phyloP scores from a whole-genome alignment of 768 basidiomycete species.

The Hypholoma sublateritium region DNA sequence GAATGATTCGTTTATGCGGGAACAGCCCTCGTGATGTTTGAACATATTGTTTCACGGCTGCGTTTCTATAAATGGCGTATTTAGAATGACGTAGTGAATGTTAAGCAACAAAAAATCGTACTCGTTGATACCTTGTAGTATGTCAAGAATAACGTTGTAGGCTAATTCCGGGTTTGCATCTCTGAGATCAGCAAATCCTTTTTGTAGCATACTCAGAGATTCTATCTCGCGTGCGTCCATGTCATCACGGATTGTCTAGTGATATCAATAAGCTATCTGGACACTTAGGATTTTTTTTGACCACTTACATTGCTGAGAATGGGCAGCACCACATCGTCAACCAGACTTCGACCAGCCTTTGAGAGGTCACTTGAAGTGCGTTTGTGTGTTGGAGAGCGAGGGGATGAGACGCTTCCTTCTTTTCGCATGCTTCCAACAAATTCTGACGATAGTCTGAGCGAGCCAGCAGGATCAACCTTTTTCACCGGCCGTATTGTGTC shows the following conservation, averaged over 20 bases:
- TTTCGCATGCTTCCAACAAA: constrained; percentile 74
- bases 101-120: constrained; percentile 38
- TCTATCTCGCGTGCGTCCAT: constrained; percentile 90
- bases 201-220: constrained; percentile 83
- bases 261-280: not conserved
- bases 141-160: constrained; percentile 85
- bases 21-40: constrained; percentile 79
- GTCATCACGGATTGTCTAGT: constrained; percentile 72
- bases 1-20: constrained; percentile 75
- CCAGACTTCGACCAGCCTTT: constrained; percentile 66
- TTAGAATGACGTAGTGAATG: constrained; percentile 1
- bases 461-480: constrained; percentile 81
- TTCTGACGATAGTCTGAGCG: constrained; percentile 74
- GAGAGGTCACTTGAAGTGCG: constrained; percentile 54
- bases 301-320: constrained; percentile 67
- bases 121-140: constrained; percentile 91
- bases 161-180: constrained; percentile 82
- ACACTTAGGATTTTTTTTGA: not conserved
- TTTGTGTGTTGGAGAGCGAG: constrained; percentile 49
- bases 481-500: constrained; percentile 94
- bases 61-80: constrained; percentile 49
- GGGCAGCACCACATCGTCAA: constrained; percentile 85
- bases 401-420: constrained; percentile 50
- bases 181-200: constrained; percentile 87
- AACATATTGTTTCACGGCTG: constrained; percentile 78